Evolutionary conservation across 192 early-diverging fungal species (phyloP).

Genomic region (Podila clonocystis): DNA sequence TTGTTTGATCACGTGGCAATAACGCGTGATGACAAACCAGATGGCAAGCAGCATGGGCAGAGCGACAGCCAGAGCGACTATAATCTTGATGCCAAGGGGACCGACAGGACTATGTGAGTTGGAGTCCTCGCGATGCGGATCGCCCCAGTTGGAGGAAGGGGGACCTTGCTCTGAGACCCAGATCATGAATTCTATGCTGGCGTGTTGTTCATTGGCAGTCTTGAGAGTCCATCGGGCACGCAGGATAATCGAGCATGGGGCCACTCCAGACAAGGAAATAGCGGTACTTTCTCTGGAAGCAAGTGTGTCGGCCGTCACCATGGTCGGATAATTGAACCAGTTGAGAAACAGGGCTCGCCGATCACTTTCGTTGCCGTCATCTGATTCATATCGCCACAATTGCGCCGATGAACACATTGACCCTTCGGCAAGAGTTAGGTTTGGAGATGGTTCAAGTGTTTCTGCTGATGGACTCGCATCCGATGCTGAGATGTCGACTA

Average conservation of each 20-base stretch:
- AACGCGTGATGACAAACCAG: constrained; percentile 5
- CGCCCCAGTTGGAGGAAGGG: background rate
- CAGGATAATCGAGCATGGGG: constrained; percentile 8
- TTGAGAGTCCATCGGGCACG: constrained; percentile 5
- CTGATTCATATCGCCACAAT: background rate
- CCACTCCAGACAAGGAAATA: background rate
- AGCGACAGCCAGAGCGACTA: constrained; percentile 2
- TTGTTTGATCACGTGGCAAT: background rate
- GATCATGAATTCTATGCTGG: constrained; percentile 15
- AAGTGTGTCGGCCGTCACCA: background rate
- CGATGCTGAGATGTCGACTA: too few relatives aligned
- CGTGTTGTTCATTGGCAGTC: background rate
- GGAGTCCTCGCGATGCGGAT: background rate
- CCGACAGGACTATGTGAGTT: background rate
- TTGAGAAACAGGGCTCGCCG: constrained; percentile 2
- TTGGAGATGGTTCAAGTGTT: too few relatives aligned
- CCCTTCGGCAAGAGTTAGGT: too few relatives aligned
- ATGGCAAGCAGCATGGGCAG: constrained; percentile 1
- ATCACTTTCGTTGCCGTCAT: background rate
- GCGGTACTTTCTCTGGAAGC: background rate
- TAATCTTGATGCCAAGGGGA: constrained; percentile 7
- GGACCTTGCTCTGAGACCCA: background rate
- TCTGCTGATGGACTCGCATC: too few relatives aligned
- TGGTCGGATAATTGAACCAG: constrained; percentile 10
- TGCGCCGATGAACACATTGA: too few relatives aligned